A percentile compares a stretch with the other conserved stretches of the same genome.
These are phyloP conservation scores for Mortierella sp. DNA, from an alignment of 371 early-diverging fungal genomes.

Conservation along the genomic window DNA sequence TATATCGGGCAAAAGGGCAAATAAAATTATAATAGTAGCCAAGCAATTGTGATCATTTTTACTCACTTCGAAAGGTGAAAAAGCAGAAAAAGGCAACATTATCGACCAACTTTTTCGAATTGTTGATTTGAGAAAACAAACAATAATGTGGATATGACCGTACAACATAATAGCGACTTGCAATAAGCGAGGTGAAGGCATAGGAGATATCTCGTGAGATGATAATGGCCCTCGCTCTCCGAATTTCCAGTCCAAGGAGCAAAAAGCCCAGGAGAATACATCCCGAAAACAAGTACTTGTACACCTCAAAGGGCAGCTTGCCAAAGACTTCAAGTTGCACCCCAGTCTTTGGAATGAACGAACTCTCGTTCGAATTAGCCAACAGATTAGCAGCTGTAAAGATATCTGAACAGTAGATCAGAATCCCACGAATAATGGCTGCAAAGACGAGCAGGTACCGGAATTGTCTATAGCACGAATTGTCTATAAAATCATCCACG, in stretches of 20 bases:
- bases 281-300: conserved; percentile 76
- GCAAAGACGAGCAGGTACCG: conserved; percentile 75
- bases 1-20: no score
- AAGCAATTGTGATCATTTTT: not conserved
- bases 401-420: conserved; percentile 80
- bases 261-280: conserved; percentile 79
- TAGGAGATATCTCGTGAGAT: conserved; percentile 80
- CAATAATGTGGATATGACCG: conserved; percentile 82
- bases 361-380: conserved; percentile 42
- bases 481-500: conserved; percentile 79
- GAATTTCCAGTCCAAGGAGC: conserved; percentile 78
- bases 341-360: conserved; percentile 54
- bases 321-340: conserved; percentile 39
- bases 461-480: conserved; percentile 58
- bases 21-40: no score
- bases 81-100: conserved; percentile 88
- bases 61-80: conserved; percentile 83
- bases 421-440: conserved; percentile 77
- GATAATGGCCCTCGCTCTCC: conserved; percentile 77
- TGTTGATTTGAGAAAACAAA: conserved; percentile 81
- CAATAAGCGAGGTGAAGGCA: conserved; percentile 81
- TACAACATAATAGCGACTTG: conserved; percentile 74
- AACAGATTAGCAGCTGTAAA: conserved; percentile 74
- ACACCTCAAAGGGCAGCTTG: conserved; percentile 59
- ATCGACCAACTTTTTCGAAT: conserved; percentile 74